These are phyloP conservation scores for Lachancea fermentati DNA, from an alignment of 805 yeast genomes.

Conservation along the genomic window DNA sequence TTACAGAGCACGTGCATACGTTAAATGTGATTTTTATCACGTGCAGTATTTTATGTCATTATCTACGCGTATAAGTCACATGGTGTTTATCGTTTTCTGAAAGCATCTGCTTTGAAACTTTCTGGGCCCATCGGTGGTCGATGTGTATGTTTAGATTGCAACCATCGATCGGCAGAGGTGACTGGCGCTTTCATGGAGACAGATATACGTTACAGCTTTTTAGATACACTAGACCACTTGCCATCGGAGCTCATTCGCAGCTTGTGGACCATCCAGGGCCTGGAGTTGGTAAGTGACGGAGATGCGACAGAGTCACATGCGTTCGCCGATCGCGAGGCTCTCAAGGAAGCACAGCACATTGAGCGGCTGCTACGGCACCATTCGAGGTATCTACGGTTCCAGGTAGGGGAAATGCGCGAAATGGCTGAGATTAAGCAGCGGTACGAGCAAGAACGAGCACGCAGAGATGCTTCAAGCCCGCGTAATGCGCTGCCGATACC, in stretches of 20 bases:
- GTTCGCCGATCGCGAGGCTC: slow-evolving; percentile 24
- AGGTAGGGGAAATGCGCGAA: slow-evolving; percentile 16
- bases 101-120: too few relatives aligned
- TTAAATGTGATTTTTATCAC: too few relatives aligned
- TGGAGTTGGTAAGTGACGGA: slow-evolving; percentile 24
- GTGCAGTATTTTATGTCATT: too few relatives aligned
- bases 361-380: slow-evolving; percentile 25
- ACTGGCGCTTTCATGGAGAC: slow-evolving; percentile 6
- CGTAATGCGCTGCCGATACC: slow-evolving; percentile 2
- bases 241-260: slow-evolving; percentile 40
- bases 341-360: slow-evolving; percentile 27
- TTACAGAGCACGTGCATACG: too few relatives aligned
- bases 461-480: background rate
- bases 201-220: slow-evolving; percentile 37
- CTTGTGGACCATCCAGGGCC: slow-evolving; percentile 37
- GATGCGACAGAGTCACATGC: slow-evolving; percentile 11
- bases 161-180: too few relatives aligned
- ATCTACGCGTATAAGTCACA: too few relatives aligned
- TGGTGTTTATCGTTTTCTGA: too few relatives aligned
- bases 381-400: slow-evolving; percentile 15
- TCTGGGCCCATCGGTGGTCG: too few relatives aligned
- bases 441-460: slow-evolving; percentile 2
- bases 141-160: too few relatives aligned
- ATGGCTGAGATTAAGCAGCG: slow-evolving; percentile 11
- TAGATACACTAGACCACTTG: slow-evolving; percentile 37